These are phyloP conservation scores for Blakeslea trispora DNA, from an alignment of 371 early-diverging fungal genomes.

Conservation along the genomic window DNA sequence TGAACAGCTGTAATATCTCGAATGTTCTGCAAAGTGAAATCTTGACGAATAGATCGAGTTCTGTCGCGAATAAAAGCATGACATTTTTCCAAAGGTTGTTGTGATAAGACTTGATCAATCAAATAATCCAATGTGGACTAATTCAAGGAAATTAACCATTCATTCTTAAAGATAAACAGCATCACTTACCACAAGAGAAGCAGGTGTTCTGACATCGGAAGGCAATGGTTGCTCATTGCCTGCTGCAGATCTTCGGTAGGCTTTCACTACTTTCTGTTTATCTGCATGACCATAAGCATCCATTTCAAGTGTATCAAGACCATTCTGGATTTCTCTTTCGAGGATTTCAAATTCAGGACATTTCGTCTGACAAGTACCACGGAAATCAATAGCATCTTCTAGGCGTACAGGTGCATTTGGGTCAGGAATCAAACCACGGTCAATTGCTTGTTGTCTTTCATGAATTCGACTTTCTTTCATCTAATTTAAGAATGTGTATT, in stretches of 20 bases:
- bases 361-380: conserved; percentile 85
- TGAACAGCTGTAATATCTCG: conserved; percentile 66
- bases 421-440: conserved; percentile 59
- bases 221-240: conserved; percentile 88
- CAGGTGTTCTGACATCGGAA: conserved; percentile 88
- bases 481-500: conserved; percentile 14
- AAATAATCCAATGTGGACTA: conserved; percentile 81
- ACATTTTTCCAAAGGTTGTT: conserved; percentile 59
- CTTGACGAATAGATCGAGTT: conserved; percentile 84
- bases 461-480: conserved; percentile 44
- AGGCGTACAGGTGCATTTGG: conserved; percentile 56
- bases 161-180: not conserved
- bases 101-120: conserved; percentile 59
- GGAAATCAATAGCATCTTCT: conserved; percentile 69
- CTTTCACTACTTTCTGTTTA: conserved; percentile 75
- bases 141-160: not conserved
- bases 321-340: conserved; percentile 80
- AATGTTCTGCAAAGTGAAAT: conserved; percentile 86
- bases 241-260: conserved; percentile 86
- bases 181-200: conserved; percentile 60
- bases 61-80: conserved; percentile 91
- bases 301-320: conserved; percentile 74
- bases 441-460: conserved; percentile 53
- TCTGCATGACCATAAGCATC: conserved; percentile 58
- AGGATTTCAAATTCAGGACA: conserved; percentile 91